Base-by-base conservation (phyloP, 2,329 filamentous ascomycete genomes). In the Lachnum nothofagi region DNA sequence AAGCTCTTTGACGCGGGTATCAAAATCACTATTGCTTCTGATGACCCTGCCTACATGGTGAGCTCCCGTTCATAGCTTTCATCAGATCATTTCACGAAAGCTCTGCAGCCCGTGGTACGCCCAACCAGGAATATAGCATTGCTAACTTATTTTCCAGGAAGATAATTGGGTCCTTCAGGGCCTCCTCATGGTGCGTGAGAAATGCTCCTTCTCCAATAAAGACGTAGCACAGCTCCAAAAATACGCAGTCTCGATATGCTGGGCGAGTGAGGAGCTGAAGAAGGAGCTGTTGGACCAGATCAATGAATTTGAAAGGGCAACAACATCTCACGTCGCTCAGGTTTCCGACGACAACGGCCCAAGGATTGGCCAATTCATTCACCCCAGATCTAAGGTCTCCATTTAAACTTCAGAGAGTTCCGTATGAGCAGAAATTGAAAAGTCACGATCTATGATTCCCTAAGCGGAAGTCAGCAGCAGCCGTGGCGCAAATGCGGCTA, bases 91-190 rank as follows among this genome's bases (percentile, higher is more conserved):
- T n/a, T n/a, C n/a, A n/a, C n/a, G n/a, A n/a, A n/a, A n/a, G n/a
- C n/a, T n/a, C n/a, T n/a, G n/a, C n/a, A n/a, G n/a, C n/a, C n/a
- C n/a, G n/a, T n/a, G n/a, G n/a, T n/a, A n/a, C n/a, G n/a, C n/a
- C n/a, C n/a, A n/a, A n/a, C n/a, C n/a, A n/a, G n/a, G n/a, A n/a
- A n/a, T n/a, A n/a, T n/a, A n/a, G n/a, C n/a, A n/a, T n/a, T n/a
- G n/a, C n/a, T n/a, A n/a, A n/a, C n/a, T n/a, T n/a, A n/a, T n/a
- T n/a, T n/a, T n/a, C n/a, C n/a, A n/a, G n/a, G 70, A 75, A 49
- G 67, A 76, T 49, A 70, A 72, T 29, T 77, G 73, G 73, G 62
- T 77, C 22, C 62, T 70, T 49, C 70, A 73, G 9, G 75, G 74
- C 44, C 61, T 77, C 65, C 63, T 71, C 42, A 67, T 75, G 56